Evolutionary conservation across 1,284 basidiomycete genomes (phyloP).

Genomic region (Trichosporon sp.): DNA sequence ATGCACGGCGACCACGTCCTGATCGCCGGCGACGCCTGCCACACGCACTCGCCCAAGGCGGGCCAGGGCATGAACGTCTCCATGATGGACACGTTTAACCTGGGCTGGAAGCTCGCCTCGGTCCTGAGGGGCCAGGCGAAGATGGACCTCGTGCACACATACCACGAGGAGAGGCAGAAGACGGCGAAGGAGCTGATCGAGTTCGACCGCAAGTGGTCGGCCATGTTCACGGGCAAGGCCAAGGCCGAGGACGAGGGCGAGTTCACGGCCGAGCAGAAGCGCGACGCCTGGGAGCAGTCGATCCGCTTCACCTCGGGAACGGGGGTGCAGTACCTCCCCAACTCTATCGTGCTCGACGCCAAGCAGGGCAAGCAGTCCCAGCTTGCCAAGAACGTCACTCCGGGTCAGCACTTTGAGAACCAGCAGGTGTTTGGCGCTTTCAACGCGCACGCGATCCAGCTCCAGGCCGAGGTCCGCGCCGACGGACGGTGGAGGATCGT

Average conservation of each 20-base stretch:
- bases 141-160: conserved; percentile 61
- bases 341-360: conserved; percentile 10
- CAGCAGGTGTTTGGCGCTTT: conserved; percentile 56
- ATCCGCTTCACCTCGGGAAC: conserved; percentile 24
- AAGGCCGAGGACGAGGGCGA: conserved; percentile 25
- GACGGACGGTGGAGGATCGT: conserved; percentile 69
- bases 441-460: conserved; percentile 58
- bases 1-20: conserved; percentile 29
- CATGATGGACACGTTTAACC: conserved; percentile 36
- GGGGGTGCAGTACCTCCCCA: conserved; percentile 45
- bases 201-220: conserved; percentile 69
- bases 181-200: conserved; percentile 61
- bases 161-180: conserved; percentile 21
- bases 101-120: conserved; percentile 53
- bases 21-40: conserved; percentile 39
- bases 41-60: conserved; percentile 38
- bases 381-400: conserved; percentile 42
- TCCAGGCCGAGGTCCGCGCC: conserved; percentile 64
- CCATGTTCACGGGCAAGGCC: conserved; percentile 70
- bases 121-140: conserved; percentile 59
- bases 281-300: conserved; percentile 13
- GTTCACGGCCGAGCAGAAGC: conserved; percentile 47
- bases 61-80: conserved; percentile 42
- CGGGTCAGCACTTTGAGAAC: conserved; percentile 54
- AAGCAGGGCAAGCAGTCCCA: neutral